phyloP scores from a whole-genome alignment of 2,329 filamentous ascomycete species.

The Paecilomyces sp. region DNA sequence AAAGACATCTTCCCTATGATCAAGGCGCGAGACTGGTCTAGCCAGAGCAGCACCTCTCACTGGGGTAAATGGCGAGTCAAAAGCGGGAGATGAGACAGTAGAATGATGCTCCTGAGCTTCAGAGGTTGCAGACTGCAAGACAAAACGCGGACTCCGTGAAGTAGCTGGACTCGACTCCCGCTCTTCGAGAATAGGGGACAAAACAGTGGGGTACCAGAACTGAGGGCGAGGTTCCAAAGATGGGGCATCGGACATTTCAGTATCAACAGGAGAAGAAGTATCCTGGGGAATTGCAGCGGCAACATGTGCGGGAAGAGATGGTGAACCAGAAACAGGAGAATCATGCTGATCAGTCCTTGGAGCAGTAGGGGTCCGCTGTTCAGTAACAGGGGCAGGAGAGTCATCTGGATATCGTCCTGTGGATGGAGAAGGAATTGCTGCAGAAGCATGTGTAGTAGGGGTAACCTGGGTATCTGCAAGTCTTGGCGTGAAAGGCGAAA shows the following conservation, averaged over 20 bases:
- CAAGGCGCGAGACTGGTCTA: not conserved
- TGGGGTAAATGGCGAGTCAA: not conserved
- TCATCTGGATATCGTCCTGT: not conserved
- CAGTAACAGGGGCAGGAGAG: not conserved
- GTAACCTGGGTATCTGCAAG: not conserved
- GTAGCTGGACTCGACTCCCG: slow-evolving; percentile 1
- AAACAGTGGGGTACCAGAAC: slow-evolving; percentile 1
- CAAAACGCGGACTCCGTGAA: not conserved
- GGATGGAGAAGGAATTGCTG: not conserved
- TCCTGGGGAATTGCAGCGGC: not conserved
- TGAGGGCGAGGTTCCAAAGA: not conserved
- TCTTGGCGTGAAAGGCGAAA: not conserved
- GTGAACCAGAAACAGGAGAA: not conserved
- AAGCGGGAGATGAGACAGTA: not conserved
- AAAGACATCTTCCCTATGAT: not conserved
- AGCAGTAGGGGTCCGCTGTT: not conserved
- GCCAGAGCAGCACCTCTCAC: not conserved
- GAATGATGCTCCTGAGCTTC: not conserved
- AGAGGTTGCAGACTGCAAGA: not conserved
- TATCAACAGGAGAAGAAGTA: slow-evolving; percentile 3
- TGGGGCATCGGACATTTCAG: slow-evolving; percentile 5
- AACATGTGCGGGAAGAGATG: not conserved
- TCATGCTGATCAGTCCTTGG: not conserved
- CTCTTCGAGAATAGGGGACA: slow-evolving; percentile 12
- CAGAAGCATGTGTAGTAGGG: not conserved